Evolutionary conservation across 2,329 filamentous ascomycete species (phyloP).

Genomic region (Fusarium concolor): DNA sequence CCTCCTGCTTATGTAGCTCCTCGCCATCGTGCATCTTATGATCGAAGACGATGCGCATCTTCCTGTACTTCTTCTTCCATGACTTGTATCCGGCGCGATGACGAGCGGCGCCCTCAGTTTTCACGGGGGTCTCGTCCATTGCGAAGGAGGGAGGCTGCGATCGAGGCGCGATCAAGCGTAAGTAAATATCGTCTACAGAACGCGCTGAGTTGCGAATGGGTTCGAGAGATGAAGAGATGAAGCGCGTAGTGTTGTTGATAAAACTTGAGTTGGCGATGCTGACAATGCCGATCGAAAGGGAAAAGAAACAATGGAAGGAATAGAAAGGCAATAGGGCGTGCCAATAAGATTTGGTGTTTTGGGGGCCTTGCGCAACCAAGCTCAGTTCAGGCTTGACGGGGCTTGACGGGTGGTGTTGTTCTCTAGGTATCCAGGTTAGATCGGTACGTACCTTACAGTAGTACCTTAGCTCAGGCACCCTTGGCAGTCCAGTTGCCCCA

Average conservation of each 20-base stretch:
- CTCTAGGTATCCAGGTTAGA: slow-evolving; percentile 8
- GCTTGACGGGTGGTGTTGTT: slow-evolving; percentile 34
- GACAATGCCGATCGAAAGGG: slow-evolving; percentile 6
- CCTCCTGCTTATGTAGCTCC: slow-evolving; percentile 82
- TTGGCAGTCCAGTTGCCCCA: not conserved
- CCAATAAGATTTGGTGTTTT: slow-evolving; percentile 29
- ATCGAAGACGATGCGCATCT: slow-evolving; percentile 85
- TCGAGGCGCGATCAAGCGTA: slow-evolving; percentile 15
- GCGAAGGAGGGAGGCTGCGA: slow-evolving; percentile 20
- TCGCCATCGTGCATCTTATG: slow-evolving; percentile 84
- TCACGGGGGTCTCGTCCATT: slow-evolving; percentile 54
- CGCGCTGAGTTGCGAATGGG: slow-evolving; percentile 8
- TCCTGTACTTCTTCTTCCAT: slow-evolving; percentile 94
- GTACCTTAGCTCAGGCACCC: slow-evolving; percentile 25
- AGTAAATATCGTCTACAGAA: slow-evolving; percentile 10
- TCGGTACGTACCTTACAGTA: slow-evolving; percentile 39
- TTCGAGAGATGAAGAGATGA: not conserved
- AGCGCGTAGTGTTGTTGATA: slow-evolving; percentile 23
- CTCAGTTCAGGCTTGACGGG: slow-evolving; percentile 8
- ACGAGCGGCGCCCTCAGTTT: slow-evolving; percentile 58
- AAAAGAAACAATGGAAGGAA: slow-evolving; percentile 16
- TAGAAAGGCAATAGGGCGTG: slow-evolving; percentile 19
- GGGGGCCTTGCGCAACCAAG: slow-evolving; percentile 21
- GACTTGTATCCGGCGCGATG: slow-evolving; percentile 70
- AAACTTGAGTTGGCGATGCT: slow-evolving; percentile 30